phyloP scores from a whole-genome alignment of 768 basidiomycete species.

The Terana coerulea region DNA sequence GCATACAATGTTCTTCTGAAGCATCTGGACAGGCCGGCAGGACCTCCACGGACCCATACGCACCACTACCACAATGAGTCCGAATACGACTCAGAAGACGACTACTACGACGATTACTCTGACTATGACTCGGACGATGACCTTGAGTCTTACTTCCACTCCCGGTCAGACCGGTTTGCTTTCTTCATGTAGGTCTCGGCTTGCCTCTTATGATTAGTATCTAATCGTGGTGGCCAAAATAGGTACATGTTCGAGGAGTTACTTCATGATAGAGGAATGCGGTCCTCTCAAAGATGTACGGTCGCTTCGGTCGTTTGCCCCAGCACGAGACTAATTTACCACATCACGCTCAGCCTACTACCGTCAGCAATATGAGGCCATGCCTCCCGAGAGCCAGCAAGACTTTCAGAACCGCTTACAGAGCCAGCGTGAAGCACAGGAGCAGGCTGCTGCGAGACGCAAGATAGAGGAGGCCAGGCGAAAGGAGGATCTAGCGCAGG shows the following conservation, averaged over 20 bases:
- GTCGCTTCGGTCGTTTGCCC: background rate
- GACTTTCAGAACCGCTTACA: constrained; percentile 51
- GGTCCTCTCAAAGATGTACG: constrained; percentile 3
- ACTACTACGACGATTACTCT: constrained; percentile 26
- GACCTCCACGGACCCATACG: constrained; percentile 19
- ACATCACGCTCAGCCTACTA: constrained; percentile 9
- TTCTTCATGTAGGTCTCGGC: constrained; percentile 49
- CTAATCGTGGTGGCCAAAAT: background rate
- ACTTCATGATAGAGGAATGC: background rate
- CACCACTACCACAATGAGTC: constrained; percentile 28
- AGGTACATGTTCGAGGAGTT: constrained; percentile 11
- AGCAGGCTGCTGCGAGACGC: constrained; percentile 50
- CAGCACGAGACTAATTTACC: background rate
- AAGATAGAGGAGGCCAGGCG: constrained; percentile 45
- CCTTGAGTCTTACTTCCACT: constrained; percentile 27
- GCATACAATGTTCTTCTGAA: constrained; percentile 62
- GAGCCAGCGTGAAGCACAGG: constrained; percentile 48
- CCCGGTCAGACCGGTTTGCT: constrained; percentile 26
- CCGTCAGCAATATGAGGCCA: constrained; percentile 21
- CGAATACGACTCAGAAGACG: constrained; percentile 36
- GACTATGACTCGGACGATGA: constrained; percentile 33
- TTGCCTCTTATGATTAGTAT: no score
- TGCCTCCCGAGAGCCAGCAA: constrained; percentile 43
- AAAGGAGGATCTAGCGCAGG: constrained; percentile 40
- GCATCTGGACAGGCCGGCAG: constrained; percentile 41